Conservation (phyloP, 345 rosid species). For the Bretschneidera sinensis region DNA sequence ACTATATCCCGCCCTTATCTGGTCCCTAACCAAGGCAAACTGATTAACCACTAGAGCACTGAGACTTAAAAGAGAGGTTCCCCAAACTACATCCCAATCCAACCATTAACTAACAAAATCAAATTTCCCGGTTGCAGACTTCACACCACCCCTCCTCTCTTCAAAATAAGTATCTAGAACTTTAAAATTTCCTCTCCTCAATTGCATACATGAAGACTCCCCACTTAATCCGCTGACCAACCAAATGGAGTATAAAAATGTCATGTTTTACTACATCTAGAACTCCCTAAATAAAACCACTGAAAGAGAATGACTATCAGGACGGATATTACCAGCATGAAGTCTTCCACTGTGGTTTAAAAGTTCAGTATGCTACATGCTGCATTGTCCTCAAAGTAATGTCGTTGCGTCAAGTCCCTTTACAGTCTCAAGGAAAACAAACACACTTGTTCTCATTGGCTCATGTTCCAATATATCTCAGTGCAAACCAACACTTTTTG, state of each 20-base stretch:
- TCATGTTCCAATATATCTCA: neutral
- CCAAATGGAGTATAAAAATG: too few relatives aligned
- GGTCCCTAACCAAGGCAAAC: neutral
- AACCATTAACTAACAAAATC: too few relatives aligned
- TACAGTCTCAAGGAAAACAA: too few relatives aligned
- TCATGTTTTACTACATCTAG: neutral
- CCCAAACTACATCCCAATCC: neutral
- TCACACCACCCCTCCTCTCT: too few relatives aligned
- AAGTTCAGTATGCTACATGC: neutral
- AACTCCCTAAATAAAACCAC: neutral
- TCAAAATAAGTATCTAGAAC: neutral
- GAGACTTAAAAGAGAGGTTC: neutral
- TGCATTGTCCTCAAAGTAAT: neutral
- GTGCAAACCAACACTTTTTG: too few relatives aligned
- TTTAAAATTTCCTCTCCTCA: neutral
- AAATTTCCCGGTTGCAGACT: too few relatives aligned
- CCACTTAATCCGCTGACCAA: neutral
- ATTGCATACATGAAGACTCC: neutral
- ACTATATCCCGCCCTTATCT: too few relatives aligned
- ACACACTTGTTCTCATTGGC: neutral
- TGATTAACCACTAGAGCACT: neutral
- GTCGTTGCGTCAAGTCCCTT: too few relatives aligned
- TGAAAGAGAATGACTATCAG: too few relatives aligned
- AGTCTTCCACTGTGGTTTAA: neutral
- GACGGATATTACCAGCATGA: too few relatives aligned